A percentile compares a stretch with the other conserved stretches of the same genome.
phyloP scores from a whole-genome alignment of 83 land plant species.

The Picea mariana region DNA sequence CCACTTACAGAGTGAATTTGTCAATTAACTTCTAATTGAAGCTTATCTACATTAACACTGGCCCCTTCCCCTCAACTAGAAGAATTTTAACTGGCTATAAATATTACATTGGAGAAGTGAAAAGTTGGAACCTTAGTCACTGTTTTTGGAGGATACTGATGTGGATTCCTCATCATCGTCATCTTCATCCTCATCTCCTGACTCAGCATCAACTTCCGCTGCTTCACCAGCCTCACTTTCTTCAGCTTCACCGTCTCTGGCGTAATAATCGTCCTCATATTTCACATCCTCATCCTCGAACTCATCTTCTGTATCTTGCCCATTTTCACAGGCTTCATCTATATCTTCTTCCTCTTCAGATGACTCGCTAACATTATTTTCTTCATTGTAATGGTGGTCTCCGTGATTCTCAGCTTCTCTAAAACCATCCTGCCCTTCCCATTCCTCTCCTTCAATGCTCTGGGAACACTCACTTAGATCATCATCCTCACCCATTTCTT shows the following conservation, averaged over 20 bases:
- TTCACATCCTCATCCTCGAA: constrained; percentile 26
- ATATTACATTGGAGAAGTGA: too few species aligned
- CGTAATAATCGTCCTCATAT: constrained; percentile 28
- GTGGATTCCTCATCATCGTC: constrained; percentile 32
- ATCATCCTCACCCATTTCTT: constrained; percentile 22
- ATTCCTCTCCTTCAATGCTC: constrained; percentile 28
- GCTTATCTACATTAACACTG: too few species aligned
- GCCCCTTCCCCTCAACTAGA: too few species aligned
- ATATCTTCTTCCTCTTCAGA: constrained; percentile 30
- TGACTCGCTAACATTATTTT: constrained; percentile 21
- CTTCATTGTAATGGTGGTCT: constrained; percentile 27
- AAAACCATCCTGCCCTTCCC: constrained; percentile 17
- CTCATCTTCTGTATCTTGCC: constrained; percentile 13
- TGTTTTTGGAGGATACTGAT: constrained; percentile 37
- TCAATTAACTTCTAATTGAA: too few species aligned
- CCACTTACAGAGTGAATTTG: too few species aligned
- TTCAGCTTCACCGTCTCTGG: constrained; percentile 17
- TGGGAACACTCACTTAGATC: constrained; percentile 30
- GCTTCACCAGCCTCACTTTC: constrained; percentile 19
- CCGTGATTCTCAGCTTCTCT: constrained; percentile 27
- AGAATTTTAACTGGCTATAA: too few species aligned
- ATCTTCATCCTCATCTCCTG: constrained; percentile 31
- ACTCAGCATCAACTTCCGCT: constrained; percentile 20
- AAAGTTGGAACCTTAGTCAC: constrained; percentile 11
- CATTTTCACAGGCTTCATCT: constrained; percentile 20